These are phyloP conservation scores for Neocucurbitaria cava DNA, from an alignment of 2,329 filamentous ascomycete genomes.

Conservation along the genomic window DNA sequence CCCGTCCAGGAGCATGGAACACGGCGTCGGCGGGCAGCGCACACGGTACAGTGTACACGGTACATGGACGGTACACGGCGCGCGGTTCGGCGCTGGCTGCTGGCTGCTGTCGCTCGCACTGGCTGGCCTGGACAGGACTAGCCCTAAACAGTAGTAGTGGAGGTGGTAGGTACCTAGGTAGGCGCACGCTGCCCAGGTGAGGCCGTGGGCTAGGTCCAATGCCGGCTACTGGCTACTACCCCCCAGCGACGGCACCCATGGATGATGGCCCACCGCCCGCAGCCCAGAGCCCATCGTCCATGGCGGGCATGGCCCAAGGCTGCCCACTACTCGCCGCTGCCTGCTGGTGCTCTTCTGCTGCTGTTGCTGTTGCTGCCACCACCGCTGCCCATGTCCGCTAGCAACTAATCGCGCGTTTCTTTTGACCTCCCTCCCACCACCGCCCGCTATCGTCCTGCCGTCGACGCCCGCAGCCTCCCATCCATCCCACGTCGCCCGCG, in stretches of 20 bases:
- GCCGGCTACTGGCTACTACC: too few relatives aligned
- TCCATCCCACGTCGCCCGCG: slow-evolving; percentile 30
- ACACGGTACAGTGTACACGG: slow-evolving; percentile 6
- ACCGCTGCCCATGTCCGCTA: slow-evolving; percentile 12
- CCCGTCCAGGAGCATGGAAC: slow-evolving; percentile 14
- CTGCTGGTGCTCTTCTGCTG: too few relatives aligned
- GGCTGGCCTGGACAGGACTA: slow-evolving; percentile 25
- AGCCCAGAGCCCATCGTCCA: too few relatives aligned
- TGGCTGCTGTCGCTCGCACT: slow-evolving; percentile 1
- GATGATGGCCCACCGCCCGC: slow-evolving; percentile 4
- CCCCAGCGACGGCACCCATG: too few relatives aligned
- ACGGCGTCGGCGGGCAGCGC: slow-evolving; percentile 8
- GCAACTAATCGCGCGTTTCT: slow-evolving; percentile 31
- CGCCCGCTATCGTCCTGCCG: slow-evolving; percentile 1
- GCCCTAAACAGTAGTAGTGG: too few relatives aligned
- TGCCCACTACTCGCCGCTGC: neutral
- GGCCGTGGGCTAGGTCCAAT: too few relatives aligned
- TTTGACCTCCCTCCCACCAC: slow-evolving; percentile 28
- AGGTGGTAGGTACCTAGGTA: too few relatives aligned
- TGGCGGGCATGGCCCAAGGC: slow-evolving; percentile 5
- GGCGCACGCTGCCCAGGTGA: too few relatives aligned
- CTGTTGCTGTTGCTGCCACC: too few relatives aligned
- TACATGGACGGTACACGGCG: too few relatives aligned
- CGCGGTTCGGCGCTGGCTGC: too few relatives aligned
- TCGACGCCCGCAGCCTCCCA: slow-evolving; percentile 6